phyloP scores from a whole-genome alignment of 202 grass and related monocot species.

The Zoysia matrella region DNA sequence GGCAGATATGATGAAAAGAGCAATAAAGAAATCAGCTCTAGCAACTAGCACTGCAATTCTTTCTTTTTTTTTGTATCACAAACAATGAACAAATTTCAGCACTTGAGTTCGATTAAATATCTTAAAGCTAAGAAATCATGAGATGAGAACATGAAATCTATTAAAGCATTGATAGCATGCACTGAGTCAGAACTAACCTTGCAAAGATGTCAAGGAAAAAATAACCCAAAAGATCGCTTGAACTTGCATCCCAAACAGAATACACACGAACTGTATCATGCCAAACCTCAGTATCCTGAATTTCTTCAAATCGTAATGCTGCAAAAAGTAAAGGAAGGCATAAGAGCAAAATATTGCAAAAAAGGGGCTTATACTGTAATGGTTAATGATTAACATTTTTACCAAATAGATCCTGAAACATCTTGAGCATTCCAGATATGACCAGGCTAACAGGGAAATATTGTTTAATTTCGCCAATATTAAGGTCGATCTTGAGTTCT shows the following conservation, averaged over 20 bases:
- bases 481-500: slow-evolving; percentile 80
- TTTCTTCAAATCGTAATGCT: slow-evolving; percentile 86
- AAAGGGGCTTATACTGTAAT: slow-evolving; percentile 21
- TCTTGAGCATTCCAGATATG: slow-evolving; percentile 93
- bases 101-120: slow-evolving; percentile 17
- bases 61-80: slow-evolving; percentile 18
- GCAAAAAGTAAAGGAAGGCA: slow-evolving; percentile 28
- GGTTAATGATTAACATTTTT: slow-evolving; percentile 46
- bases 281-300: slow-evolving; percentile 82
- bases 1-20: slow-evolving; percentile 19
- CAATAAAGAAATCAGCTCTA: slow-evolving; percentile 24
- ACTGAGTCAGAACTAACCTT: slow-evolving; percentile 62
- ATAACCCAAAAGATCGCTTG: slow-evolving; percentile 84
- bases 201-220: slow-evolving; percentile 89
- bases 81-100: slow-evolving; percentile 20
- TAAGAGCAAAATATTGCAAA: slow-evolving; percentile 32
- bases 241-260: slow-evolving; percentile 82
- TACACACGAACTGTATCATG: slow-evolving; percentile 87
- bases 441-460: slow-evolving; percentile 93
- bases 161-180: slow-evolving; percentile 33
- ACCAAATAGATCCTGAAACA: slow-evolving; percentile 99
- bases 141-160: slow-evolving; percentile 27
- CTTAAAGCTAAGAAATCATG: not conserved
- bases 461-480: slow-evolving; percentile 86
- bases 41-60: slow-evolving; percentile 1